Evolutionary conservation across 2,329 filamentous ascomycete genomes (phyloP).

Genomic region (Fusarium pseudonygamai): DNA sequence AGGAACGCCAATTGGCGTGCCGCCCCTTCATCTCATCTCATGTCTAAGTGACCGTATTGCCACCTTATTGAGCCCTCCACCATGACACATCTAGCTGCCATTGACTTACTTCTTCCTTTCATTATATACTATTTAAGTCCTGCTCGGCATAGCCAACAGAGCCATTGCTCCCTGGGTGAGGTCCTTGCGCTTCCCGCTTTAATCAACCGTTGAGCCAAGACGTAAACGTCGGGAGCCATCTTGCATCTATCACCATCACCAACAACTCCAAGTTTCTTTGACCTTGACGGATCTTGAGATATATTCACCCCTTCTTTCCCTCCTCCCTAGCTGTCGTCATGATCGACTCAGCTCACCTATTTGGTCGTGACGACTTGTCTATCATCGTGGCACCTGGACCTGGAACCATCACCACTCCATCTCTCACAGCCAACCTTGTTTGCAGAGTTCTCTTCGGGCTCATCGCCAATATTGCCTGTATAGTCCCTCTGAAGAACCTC

Average conservation of each 20-base stretch:
- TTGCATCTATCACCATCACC: constrained; percentile 7
- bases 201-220: constrained; percentile 33
- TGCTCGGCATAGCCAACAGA: constrained; percentile 17
- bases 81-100: neutral
- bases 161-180: neutral
- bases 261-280: constrained; percentile 13
- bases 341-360: constrained; percentile 25
- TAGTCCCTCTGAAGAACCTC: constrained; percentile 62
- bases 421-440: constrained; percentile 57
- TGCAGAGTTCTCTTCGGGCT: constrained; percentile 59
- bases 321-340: constrained; percentile 8
- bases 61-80: constrained; percentile 19
- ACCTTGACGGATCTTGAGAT: neutral
- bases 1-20: constrained; percentile 10
- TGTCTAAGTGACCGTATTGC: constrained; percentile 11
- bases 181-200: constrained; percentile 29
- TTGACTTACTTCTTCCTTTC: constrained; percentile 1
- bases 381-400: constrained; percentile 35
- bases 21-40: neutral
- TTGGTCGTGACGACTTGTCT: constrained; percentile 34
- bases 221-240: constrained; percentile 12
- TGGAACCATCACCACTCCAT: constrained; percentile 42
- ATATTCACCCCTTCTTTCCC: neutral
- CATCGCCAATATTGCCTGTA: constrained; percentile 56
- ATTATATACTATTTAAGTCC: neutral